phyloP scores from a whole-genome alignment of 805 yeast species.

The Kregervanrija fluxuum region DNA sequence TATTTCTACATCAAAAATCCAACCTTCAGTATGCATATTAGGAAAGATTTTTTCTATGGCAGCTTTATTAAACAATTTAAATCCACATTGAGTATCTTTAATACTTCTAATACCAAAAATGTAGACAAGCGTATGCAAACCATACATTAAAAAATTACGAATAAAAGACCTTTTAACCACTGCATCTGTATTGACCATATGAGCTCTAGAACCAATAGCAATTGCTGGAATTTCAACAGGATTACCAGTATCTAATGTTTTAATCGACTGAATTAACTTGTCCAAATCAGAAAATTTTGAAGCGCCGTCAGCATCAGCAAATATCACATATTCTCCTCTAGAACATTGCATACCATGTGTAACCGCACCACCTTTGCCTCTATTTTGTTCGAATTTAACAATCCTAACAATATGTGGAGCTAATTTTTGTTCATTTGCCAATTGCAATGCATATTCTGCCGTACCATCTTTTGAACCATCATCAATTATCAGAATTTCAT shows the following conservation, averaged over 20 bases:
- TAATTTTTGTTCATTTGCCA: slow-evolving; percentile 43
- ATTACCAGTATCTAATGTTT: slow-evolving; percentile 15
- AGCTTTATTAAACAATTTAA: slow-evolving; percentile 75
- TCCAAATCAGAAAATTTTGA: slow-evolving; percentile 66
- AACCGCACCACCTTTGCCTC: slow-evolving; percentile 97
- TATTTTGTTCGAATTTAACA: slow-evolving; percentile 59
- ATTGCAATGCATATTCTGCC: slow-evolving; percentile 57
- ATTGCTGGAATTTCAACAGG: slow-evolving; percentile 40
- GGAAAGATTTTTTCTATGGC: slow-evolving; percentile 71
- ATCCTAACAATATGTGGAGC: slow-evolving; percentile 61
- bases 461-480: slow-evolving; percentile 90
- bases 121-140: slow-evolving; percentile 78
- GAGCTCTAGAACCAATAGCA: slow-evolving; percentile 92
- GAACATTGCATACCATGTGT: slow-evolving; percentile 80
- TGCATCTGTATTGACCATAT: slow-evolving; percentile 92
- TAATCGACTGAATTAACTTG: slow-evolving; percentile 40
- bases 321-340: slow-evolving; percentile 66
- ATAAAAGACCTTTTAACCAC: slow-evolving; percentile 90
- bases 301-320: slow-evolving; percentile 99
- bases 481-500: slow-evolving; percentile 82
- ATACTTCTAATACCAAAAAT: slow-evolving; percentile 83
- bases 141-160: slow-evolving; percentile 88
- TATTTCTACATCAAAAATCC: slow-evolving; percentile 97
- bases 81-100: slow-evolving; percentile 96
- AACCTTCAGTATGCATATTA: slow-evolving; percentile 89